These are phyloP conservation scores for Pneumocystis murina DNA, from an alignment of 1,139 yeast genomes.

Conservation along the genomic window DNA sequence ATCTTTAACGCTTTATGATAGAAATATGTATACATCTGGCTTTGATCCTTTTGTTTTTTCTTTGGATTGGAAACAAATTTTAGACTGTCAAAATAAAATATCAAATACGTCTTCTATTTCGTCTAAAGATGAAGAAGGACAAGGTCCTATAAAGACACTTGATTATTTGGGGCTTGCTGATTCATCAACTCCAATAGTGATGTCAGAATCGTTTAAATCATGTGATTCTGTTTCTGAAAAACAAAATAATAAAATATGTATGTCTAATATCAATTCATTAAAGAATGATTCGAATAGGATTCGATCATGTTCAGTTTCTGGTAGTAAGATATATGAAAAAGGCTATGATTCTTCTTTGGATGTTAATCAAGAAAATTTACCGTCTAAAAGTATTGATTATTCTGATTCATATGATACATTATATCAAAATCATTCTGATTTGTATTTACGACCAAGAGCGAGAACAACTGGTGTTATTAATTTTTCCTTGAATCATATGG, in stretches of 20 bases:
- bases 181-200: constrained; percentile 11
- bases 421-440: constrained; percentile 8
- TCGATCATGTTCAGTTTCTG: constrained; percentile 27
- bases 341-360: constrained; percentile 4
- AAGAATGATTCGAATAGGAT: constrained; percentile 26
- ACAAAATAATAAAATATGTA: constrained; percentile 3
- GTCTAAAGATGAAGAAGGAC: constrained; percentile 11
- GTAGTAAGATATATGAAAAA: constrained; percentile 16
- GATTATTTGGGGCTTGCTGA: constrained; percentile 17
- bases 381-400: neutral
- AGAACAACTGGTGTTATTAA: constrained; percentile 9
- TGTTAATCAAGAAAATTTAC: neutral
- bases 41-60: constrained; percentile 25
- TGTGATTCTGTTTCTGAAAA: constrained; percentile 2
- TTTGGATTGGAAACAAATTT: constrained; percentile 12
- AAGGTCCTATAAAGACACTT: constrained; percentile 15
- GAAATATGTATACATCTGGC: constrained; percentile 19
- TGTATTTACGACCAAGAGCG: constrained; percentile 11
- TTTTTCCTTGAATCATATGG: constrained; percentile 7
- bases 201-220: constrained; percentile 3
- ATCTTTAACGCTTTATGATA: constrained; percentile 22
- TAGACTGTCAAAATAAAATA: constrained; percentile 6
- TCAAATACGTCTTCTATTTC: constrained; percentile 13
- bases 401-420: neutral
- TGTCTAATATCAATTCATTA: constrained; percentile 20